Evolutionary conservation across 331 rosid species (phyloP), one percentile per base, ranked within the genome.

Genomic region (Cydonia oblonga): DNA sequence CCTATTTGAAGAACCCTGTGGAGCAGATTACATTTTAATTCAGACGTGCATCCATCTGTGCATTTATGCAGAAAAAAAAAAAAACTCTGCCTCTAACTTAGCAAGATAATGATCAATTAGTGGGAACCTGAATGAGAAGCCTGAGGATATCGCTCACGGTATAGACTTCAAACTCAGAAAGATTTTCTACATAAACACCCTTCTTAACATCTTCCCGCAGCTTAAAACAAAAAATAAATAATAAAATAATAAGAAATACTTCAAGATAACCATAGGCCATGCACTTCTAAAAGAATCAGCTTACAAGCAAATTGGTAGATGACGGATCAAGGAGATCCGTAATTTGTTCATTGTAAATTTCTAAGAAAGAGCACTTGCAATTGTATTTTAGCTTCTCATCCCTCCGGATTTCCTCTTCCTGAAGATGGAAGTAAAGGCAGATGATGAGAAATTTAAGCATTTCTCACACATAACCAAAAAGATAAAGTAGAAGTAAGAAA

Each of bases 351-450:
- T 95, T 95, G 85, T 91, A 95, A 80, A 95, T 91, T 86, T 95
- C 98, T 80, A 95, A 73, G 86, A 95, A 95, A 70, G 98, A 95
- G 79, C 98, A 95, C 84, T 91, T 95, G 96, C 97, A 95, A 42
- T 88, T 85, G 84, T 95, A 95, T 72, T 87, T 85, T 76, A 95
- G 78, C 72, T 83, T 90, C 76, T 95, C 98, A 64, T 95, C 98
- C 69, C 89, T 83, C 64, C 96, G 81, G 74, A 83, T 95, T 85
- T 95, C 98, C 85, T 95, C 98, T 88, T 95, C 98, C 98, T 95
- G 81, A 60, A 82, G 72, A 40, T 75, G 49, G 49, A 76, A 71
- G 49, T 28, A 75, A 63, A 46, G 23, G 35, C 52, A 58, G 59
- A 60, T 23, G 33, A 44, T 68, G 11, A 75, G 46, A 61, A 75